Base-by-base conservation (phyloP, 768 basidiomycete species). In the Boletus tomentosulus region DNA sequence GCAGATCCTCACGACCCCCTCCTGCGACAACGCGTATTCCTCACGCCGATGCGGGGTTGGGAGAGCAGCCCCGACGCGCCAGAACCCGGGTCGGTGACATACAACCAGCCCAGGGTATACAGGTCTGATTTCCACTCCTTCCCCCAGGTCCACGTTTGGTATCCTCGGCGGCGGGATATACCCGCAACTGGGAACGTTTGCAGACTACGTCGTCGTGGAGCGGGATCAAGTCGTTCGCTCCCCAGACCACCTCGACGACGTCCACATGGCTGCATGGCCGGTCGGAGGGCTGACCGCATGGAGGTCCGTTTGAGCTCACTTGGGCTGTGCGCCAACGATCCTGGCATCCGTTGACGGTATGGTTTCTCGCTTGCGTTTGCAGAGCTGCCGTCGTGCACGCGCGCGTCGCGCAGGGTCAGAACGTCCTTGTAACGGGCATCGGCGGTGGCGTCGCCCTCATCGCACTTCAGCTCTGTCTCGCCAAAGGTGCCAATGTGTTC, bases 391-490 rank as follows among this genome's bases (percentile, higher is more conserved):
- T 83, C 16, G 76, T 90, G 24, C 83, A 91, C 57, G 90, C 81
- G 0, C 67, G 75, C 4, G 83, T 91, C 13, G 56, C 79, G 48
- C 61, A 71, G 13, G 88, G 83, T 7, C 82, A 92, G 34, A 86
- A 85, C 50, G 76, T 94, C 38, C 79, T 93, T 43, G 85, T 94
- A 54, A 89, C 88, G 0, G 89, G 89, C 16, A 82, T 88, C 42
- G 89, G 90, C 24, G 91, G 91, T 19, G 91, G 92, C 12, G 92
- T 94, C 37, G 92, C 92, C 0, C 74, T 93, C 28, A 61, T 82
- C 38, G 84, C 87, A 0, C 69, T 92, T 55, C 90, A 94, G 66
- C 68, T 92, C 9, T 87, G 84, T 64, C 61, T 91, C 4, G 89
- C 87, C 0, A 78, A 77, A 50, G 87, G 91, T 28, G 86, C 88